Evolutionary conservation across 2,329 filamentous ascomycete species (phyloP).

Genomic region (Phialemoniopsis sp.): DNA sequence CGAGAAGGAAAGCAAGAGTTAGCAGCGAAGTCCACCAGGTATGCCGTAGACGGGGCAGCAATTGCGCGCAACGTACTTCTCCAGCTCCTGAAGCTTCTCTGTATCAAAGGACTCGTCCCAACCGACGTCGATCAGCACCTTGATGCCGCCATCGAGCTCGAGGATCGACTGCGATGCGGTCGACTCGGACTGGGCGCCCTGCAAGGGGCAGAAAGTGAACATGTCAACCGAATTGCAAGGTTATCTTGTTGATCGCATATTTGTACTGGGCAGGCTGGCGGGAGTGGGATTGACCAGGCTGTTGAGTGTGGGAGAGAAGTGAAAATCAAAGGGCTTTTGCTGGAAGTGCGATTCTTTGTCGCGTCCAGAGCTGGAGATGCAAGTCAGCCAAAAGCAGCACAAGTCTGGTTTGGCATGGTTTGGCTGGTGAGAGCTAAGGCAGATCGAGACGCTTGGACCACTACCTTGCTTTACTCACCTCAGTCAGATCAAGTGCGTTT

Average conservation of each 20-base stretch:
- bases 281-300: no score
- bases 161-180: slow-evolving; percentile 90
- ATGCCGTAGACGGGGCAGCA: slow-evolving; percentile 4
- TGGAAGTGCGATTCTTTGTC: no score
- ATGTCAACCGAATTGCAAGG: slow-evolving; percentile 45
- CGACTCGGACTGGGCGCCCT: slow-evolving; percentile 85
- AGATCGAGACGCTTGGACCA: slow-evolving; percentile 4
- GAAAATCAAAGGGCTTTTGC: no score
- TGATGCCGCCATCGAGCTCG: slow-evolving; percentile 94
- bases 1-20: slow-evolving; percentile 13
- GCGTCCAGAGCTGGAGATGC: no score
- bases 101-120: slow-evolving; percentile 93
- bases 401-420: no score
- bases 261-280: background rate
- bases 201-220: slow-evolving; percentile 93
- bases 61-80: slow-evolving; percentile 61
- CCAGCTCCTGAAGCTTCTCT: slow-evolving; percentile 77
- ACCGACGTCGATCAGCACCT: slow-evolving; percentile 89
- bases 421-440: slow-evolving; percentile 3
- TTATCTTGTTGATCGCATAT: slow-evolving; percentile 1
- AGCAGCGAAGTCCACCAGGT: slow-evolving; percentile 4
- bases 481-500: background rate
- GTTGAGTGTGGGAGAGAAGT: no score
- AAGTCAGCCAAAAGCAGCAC: no score
- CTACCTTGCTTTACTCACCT: background rate